A percentile compares a stretch with the other conserved stretches of the same genome.
Conservation (phyloP, 2,329 filamentous ascomycete species). For the Helotiales sp. region DNA sequence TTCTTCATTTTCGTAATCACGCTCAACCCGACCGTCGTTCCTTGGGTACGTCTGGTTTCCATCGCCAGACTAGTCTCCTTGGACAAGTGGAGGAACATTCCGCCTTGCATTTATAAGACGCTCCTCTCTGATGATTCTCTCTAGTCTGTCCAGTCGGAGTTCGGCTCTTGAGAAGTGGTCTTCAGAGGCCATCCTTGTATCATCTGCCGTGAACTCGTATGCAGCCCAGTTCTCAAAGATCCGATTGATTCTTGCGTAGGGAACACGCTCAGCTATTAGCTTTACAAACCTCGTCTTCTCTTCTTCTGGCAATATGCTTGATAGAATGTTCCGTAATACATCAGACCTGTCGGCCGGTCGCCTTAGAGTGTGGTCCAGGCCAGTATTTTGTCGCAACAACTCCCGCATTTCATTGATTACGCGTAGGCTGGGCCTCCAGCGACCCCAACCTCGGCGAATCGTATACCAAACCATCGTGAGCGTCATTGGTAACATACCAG, state of each 20-base stretch:
- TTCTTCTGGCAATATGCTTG: neutral
- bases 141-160: neutral
- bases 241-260: neutral
- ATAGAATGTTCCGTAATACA: too few relatives aligned
- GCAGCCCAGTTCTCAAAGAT: neutral
- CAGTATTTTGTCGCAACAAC: neutral
- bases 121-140: neutral
- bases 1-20: too few relatives aligned
- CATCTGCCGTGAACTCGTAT: neutral
- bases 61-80: too few relatives aligned
- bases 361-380: neutral
- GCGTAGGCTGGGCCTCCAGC: neutral
- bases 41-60: too few relatives aligned
- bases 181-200: neutral
- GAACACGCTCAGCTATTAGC: neutral
- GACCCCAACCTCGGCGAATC: neutral
- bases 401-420: neutral
- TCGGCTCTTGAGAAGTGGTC: neutral
- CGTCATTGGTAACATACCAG: neutral
- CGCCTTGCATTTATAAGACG: neutral
- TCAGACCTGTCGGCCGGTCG: too few relatives aligned
- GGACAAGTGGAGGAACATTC: too few relatives aligned
- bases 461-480: neutral
- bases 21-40: too few relatives aligned
- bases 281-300: neutral